These are phyloP conservation scores for Furculomyces boomerangus DNA, from an alignment of 371 early-diverging fungal genomes.

Conservation along the genomic window DNA sequence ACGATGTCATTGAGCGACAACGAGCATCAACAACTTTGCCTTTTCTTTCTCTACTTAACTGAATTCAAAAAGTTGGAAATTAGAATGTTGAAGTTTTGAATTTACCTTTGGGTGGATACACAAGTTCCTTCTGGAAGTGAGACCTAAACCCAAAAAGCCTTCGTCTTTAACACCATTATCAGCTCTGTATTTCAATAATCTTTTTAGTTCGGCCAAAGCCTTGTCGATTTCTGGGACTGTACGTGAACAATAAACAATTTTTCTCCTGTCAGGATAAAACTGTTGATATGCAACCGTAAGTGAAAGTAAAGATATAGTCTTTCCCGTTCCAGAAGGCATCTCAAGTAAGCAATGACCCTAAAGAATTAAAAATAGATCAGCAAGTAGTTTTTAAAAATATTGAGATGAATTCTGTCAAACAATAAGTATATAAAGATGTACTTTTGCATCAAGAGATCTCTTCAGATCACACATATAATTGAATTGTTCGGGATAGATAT, in stretches of 20 bases:
- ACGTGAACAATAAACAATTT: slow-evolving; percentile 97
- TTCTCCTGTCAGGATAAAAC: slow-evolving; percentile 73
- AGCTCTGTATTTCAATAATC: slow-evolving; percentile 71
- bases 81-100: background rate
- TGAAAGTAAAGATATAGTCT: slow-evolving; percentile 93
- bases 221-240: slow-evolving; percentile 99
- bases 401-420: background rate
- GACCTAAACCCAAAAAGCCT: slow-evolving; percentile 83
- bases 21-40: slow-evolving; percentile 78
- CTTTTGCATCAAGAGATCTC: slow-evolving; percentile 50
- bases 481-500: slow-evolving; percentile 99
- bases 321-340: slow-evolving; percentile 99
- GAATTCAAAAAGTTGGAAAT: background rate
- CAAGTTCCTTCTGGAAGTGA: slow-evolving; percentile 89
- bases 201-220: slow-evolving; percentile 89
- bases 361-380: slow-evolving; percentile 14
- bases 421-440: background rate
- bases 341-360: slow-evolving; percentile 72
- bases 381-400: background rate
- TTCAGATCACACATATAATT: slow-evolving; percentile 97
- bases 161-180: slow-evolving; percentile 41
- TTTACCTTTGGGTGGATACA: slow-evolving; percentile 79
- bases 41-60: slow-evolving; percentile 50
- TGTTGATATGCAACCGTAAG: slow-evolving; percentile 94
- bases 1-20: slow-evolving; percentile 81